Base-by-base conservation (phyloP, 1,284 basidiomycete species). In the Marasmius oreades region DNA sequence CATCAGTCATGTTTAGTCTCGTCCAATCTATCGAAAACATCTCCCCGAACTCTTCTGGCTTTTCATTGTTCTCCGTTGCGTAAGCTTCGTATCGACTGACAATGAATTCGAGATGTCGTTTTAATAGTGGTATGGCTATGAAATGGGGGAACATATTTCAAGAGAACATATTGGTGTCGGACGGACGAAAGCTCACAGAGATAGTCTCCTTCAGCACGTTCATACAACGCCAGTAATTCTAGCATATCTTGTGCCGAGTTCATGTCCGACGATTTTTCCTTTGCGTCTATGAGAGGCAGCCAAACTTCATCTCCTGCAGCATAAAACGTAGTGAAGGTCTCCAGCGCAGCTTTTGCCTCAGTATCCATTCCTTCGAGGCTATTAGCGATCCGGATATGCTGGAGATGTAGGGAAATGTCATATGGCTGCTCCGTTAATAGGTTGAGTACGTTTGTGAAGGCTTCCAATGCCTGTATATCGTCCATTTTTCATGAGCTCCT, bases 151-250 rank as follows among this genome's bases (percentile, higher is more conserved):
- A 70, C 16, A 20, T 8, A 52, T 39, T 37, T 51, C 42, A 23
- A 33, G n/a, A 5, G 24, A 44, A 18, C 8, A 53, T 43, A 16
- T 36, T 18, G 33, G 23, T 45, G 37, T 5, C 24, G 37, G 43
- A 28, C 24, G 44, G 46, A 31, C n/a, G 24, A 44, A 52, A 52
- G 71, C 90, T 70, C 69, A 94, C 92, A 93, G 28, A 93, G 66
- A 67, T 94, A 94, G 64, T 95, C 92, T 16, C 70, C 72, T 67
- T 92, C 90, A 16, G 92, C 92, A 46, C 77, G 79, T 44, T 76
- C 70, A 66, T 88, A 93, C 46, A 85, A 62, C n/a, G 79, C 77
- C 55, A 91, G 69, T 11, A 92, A 68, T 47, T 85, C 81, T 43
- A 79, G 65, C 22, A 85, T 73, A 12, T 77, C 80, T 48, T 82